These are phyloP conservation scores for Phytopythium oedochilum DNA, from an alignment of 352 stramenopile species.

Conservation along the genomic window DNA sequence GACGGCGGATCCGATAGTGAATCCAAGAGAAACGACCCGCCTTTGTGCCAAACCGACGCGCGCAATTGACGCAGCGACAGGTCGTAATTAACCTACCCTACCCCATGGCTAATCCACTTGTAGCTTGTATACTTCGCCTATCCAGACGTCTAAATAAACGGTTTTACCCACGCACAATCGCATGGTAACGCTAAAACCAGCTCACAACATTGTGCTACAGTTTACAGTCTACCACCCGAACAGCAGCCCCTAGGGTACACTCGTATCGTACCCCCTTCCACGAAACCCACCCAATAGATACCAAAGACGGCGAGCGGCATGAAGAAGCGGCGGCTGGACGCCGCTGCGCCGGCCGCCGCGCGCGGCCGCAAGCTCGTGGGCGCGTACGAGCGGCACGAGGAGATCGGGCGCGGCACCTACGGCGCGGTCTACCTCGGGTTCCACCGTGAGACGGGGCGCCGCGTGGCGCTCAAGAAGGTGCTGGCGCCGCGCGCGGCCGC, in stretches of 20 bases:
- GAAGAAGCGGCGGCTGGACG: slow-evolving; percentile 5
- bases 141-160: background rate
- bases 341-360: background rate
- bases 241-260: background rate
- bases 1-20: background rate
- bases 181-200: no score
- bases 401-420: slow-evolving; percentile 81
- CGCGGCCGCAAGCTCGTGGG: slow-evolving; percentile 45
- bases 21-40: background rate
- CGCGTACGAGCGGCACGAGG: slow-evolving; percentile 59
- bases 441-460: slow-evolving; percentile 23
- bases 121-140: no score
- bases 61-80: no score
- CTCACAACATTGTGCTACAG: no score
- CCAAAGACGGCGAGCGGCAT: background rate
- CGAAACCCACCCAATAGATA: no score
- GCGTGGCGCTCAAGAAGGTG: slow-evolving; percentile 80
- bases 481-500: slow-evolving; percentile 28
- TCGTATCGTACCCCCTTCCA: background rate
- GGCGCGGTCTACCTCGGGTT: slow-evolving; percentile 68
- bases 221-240: background rate
- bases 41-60: no score
- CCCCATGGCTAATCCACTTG: no score
- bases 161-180: no score
- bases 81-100: no score